A percentile compares a stretch with the other conserved stretches of the same genome.
Conservation (phyloP, 768 basidiomycete species). For the Rhodotorula diobovata region DNA sequence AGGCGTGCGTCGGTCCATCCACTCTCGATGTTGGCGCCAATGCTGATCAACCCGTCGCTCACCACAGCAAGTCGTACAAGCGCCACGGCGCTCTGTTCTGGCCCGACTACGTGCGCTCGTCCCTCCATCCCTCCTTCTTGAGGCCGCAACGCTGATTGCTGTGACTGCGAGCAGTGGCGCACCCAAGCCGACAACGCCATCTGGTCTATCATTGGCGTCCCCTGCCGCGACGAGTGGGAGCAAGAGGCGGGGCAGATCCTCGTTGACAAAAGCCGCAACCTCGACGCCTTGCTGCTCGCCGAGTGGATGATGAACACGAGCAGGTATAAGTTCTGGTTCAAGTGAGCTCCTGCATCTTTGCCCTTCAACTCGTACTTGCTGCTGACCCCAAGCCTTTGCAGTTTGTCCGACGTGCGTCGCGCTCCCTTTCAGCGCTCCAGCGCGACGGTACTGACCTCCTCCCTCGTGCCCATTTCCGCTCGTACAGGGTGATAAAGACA, state of each 20-base stretch:
- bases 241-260: conserved; percentile 52
- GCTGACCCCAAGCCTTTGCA: not conserved
- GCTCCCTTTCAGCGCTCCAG: too few relatives aligned
- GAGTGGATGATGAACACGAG: conserved; percentile 43
- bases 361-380: not conserved
- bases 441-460: too few relatives aligned
- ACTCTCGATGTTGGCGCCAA: too few relatives aligned
- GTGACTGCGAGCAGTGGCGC: not conserved
- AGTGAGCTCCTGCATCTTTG: conserved; percentile 6
- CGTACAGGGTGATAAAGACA: conserved; percentile 47
- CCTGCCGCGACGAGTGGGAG: conserved; percentile 52
- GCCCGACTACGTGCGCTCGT: conserved; percentile 46
- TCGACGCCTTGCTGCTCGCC: conserved; percentile 47
- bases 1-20: conserved; percentile 10
- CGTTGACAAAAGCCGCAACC: conserved; percentile 49
- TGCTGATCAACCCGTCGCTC: too few relatives aligned
- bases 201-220: conserved; percentile 50
- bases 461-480: not conserved
- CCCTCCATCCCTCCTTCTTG: not conserved
- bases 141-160: too few relatives aligned
- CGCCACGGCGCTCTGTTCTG: conserved; percentile 41
- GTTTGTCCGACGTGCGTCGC: conserved; percentile 8
- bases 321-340: conserved; percentile 49
- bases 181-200: conserved; percentile 32
- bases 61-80: conserved; percentile 44